These are phyloP conservation scores for Pseudogymnoascus sp. DNA, from an alignment of 2,329 filamentous ascomycete species.

Conservation along the genomic window DNA sequence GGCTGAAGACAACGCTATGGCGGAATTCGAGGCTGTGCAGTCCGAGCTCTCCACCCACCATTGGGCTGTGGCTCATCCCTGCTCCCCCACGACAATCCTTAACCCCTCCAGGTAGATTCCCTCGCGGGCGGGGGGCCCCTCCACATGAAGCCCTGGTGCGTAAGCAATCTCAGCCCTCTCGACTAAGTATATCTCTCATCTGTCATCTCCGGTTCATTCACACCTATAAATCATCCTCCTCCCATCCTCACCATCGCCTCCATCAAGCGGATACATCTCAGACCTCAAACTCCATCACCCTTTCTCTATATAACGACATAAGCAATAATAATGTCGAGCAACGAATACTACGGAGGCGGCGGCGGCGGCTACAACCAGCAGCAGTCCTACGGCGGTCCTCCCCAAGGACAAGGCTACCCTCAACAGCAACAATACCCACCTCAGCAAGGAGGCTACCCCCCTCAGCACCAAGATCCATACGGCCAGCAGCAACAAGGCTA, in stretches of 20 bases:
- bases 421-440: conserved; percentile 12
- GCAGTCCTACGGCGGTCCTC: conserved; percentile 17
- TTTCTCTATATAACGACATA: neutral
- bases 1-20: neutral
- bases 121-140: neutral
- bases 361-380: conserved; percentile 13
- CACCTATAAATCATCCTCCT: conserved; percentile 4
- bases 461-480: conserved; percentile 5
- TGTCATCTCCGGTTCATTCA: neutral
- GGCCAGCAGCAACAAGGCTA: conserved; percentile 5
- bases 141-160: conserved; percentile 4
- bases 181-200: conserved; percentile 8
- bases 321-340: conserved; percentile 20
- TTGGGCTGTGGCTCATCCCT: conserved; percentile 6
- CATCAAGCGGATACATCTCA: neutral
- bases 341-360: conserved; percentile 23
- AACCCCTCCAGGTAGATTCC: conserved; percentile 8
- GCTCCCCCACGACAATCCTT: conserved; percentile 1
- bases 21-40: conserved; percentile 4
- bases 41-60: conserved; percentile 9
- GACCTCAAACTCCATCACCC: neutral
- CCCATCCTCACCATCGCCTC: conserved; percentile 9
- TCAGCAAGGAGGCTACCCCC: conserved; percentile 12
- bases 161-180: conserved; percentile 7
- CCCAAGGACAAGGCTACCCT: conserved; percentile 13